Evolutionary conservation across 495 filamentous ascomycete genomes (phyloP).

Genomic region (Aspergillus coremiiformis): DNA sequence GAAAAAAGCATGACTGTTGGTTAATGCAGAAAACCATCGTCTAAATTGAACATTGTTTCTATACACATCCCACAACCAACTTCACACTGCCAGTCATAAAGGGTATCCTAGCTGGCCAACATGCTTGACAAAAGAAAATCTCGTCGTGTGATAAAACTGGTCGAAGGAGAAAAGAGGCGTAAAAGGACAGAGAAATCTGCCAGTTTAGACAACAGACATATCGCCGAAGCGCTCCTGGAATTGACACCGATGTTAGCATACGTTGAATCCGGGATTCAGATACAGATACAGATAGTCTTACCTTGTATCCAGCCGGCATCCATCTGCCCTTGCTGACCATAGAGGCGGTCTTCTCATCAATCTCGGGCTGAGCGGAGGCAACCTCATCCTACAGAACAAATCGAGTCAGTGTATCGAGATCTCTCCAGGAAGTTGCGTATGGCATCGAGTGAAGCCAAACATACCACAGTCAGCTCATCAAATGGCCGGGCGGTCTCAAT

Average conservation of each 20-base stretch:
- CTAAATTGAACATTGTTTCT: slow-evolving; percentile 39
- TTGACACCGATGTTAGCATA: background rate
- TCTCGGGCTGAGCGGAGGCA: slow-evolving; percentile 82
- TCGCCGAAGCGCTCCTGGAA: slow-evolving; percentile 95
- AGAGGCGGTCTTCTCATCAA: slow-evolving; percentile 87
- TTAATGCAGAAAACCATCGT: slow-evolving; percentile 14
- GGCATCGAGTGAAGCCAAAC: slow-evolving; percentile 30
- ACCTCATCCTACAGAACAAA: slow-evolving; percentile 73
- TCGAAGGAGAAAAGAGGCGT: slow-evolving; percentile 27
- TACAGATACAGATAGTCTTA: slow-evolving; percentile 26
- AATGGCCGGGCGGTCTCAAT: slow-evolving; percentile 95
- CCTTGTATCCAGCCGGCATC: slow-evolving; percentile 97
- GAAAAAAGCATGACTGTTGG: background rate
- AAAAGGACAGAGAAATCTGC: slow-evolving; percentile 19
- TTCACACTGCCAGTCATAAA: slow-evolving; percentile 22
- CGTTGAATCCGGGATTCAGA: background rate
- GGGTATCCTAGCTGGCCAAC: slow-evolving; percentile 21
- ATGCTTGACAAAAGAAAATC: slow-evolving; percentile 30
- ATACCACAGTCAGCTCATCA: slow-evolving; percentile 94
- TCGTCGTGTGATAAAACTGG: slow-evolving; percentile 32
- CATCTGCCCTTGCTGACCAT: slow-evolving; percentile 96
- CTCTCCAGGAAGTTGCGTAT: background rate
- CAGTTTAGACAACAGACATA: slow-evolving; percentile 75
- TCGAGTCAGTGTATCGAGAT: slow-evolving; percentile 8
- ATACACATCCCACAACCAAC: slow-evolving; percentile 36